phyloP scores from a whole-genome alignment of 1,284 basidiomycete species.

The Lentinula novae-zelandiae region DNA sequence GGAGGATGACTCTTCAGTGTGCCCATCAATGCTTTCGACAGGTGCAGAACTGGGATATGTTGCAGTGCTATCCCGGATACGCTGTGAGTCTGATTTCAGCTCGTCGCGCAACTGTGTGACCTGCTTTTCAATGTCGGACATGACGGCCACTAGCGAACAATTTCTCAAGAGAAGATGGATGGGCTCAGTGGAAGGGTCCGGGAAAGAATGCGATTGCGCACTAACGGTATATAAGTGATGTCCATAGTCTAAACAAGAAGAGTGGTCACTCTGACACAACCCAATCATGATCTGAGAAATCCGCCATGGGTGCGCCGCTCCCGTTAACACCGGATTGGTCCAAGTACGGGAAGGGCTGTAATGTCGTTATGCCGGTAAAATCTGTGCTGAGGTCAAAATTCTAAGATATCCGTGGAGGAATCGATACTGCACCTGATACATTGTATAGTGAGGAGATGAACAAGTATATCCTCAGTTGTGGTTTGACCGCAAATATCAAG shows the following conservation, averaged over 20 bases:
- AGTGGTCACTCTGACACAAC: not conserved
- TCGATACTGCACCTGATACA: not conserved
- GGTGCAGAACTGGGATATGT: not conserved
- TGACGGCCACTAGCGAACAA: not conserved
- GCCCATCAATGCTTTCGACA: not conserved
- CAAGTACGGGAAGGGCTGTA: not conserved
- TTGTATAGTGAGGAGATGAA: not conserved
- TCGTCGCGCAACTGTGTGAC: not conserved
- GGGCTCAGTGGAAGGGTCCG: not conserved
- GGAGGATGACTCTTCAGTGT: not conserved
- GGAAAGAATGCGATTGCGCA: not conserved
- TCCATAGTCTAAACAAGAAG: not conserved
- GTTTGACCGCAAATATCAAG: not conserved
- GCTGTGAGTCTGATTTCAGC: not conserved
- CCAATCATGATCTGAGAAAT: not conserved
- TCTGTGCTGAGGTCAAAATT: not conserved
- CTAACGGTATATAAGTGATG: not conserved
- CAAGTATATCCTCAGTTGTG: not conserved
- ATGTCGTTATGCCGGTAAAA: not conserved
- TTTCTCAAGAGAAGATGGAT: not conserved
- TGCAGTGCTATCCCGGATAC: conserved; percentile 8
- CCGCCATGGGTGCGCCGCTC: conserved; percentile 9
- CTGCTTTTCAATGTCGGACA: conserved; percentile 7
- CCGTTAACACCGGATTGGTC: conserved; percentile 15
- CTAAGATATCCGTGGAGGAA: not conserved